A percentile compares a stretch with the other conserved stretches of the same genome.
phyloP scores from a whole-genome alignment of 768 basidiomycete species.

The Rubroboletus satanas region DNA sequence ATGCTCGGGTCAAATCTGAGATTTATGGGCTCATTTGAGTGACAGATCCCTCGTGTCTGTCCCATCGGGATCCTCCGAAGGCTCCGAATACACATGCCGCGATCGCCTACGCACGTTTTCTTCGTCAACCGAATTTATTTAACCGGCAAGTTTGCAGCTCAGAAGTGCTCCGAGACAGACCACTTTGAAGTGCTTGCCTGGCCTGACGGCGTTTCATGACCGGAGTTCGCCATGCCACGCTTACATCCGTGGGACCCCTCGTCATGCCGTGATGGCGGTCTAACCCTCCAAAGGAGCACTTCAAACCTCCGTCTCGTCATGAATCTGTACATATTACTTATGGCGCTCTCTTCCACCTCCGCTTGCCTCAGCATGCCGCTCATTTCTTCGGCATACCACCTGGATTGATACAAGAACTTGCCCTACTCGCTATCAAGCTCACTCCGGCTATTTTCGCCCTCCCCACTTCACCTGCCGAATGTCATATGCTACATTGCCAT shows the following conservation, averaged over 20 bases:
- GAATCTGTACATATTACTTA: constrained; percentile 23
- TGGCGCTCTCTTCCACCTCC: constrained; percentile 13
- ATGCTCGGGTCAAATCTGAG: constrained; percentile 26
- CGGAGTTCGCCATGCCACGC: constrained; percentile 12
- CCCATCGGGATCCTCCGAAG: constrained; percentile 24
- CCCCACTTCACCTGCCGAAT: constrained; percentile 35
- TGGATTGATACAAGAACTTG: constrained; percentile 35
- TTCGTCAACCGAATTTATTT: constrained; percentile 13
- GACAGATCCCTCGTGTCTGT: constrained; percentile 15
- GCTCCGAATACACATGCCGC: constrained; percentile 13
- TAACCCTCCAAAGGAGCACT: constrained; percentile 26
- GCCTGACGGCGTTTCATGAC: constrained; percentile 19
- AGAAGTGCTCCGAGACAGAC: not conserved
- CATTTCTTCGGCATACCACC: constrained; percentile 32
- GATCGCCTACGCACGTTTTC: constrained; percentile 18
- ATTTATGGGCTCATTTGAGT: constrained; percentile 22
- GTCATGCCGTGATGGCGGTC: constrained; percentile 27
- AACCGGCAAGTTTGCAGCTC: constrained; percentile 9
- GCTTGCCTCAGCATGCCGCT: constrained; percentile 28
- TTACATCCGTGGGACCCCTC: constrained; percentile 27
- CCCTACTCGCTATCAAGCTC: constrained; percentile 29
- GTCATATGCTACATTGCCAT: constrained; percentile 25
- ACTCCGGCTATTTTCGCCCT: constrained; percentile 33
- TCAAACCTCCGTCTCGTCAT: constrained; percentile 29
- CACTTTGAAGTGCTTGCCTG: not conserved